Evolutionary conservation across 768 basidiomycete genomes (phyloP), one percentile per base, ranked within the genome.

Genomic region (Dioszegia aurantiaca): DNA sequence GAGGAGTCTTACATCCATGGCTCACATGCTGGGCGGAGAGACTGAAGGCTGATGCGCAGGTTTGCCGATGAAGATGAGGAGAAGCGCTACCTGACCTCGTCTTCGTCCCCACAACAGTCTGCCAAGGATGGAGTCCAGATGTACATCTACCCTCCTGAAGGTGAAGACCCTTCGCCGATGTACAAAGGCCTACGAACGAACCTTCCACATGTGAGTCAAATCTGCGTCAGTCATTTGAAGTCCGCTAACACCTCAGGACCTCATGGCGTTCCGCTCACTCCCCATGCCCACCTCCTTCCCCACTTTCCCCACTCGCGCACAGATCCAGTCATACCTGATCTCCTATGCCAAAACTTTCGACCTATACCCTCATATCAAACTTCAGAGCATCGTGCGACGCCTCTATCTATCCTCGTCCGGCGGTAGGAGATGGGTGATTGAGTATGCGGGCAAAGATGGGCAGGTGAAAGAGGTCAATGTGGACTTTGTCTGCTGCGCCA

Each of bases 301-400:
- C 21, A 41, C 33, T 11, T 57, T 48, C 27, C 37, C 58, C 24
- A 36, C 48, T 45, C 56, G 56, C 37, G 87, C 88, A 1, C 62
- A 79, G 0, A 77, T 78, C 5, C 81, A 83, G 40, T 64, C 79
- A n/a, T 94, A 94, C 73, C 79, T 93, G 10, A 78, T 84, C 46
- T 77, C 80, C 3, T 95, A 86, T 68, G 82, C 88, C 0, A 68
- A 79, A 2, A 81, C 82, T 48, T 90, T 87, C 69, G 67, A 82
- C 23, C 80, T 95, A 21, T 64, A 71, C 2, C 78, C 80, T n/a
- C 79, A 86, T 66, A 86, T 93, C 58, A 80, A 78, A 3, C 80
- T 91, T 65, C 80, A 80, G n/a, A 82, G 83, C 2, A 72, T 77
- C 1, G 88, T 94, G 19, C 71, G 59, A 14, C 41, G 69, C 6